Conservation (phyloP, 305 asterid genomes). For the Withania somnifera region DNA sequence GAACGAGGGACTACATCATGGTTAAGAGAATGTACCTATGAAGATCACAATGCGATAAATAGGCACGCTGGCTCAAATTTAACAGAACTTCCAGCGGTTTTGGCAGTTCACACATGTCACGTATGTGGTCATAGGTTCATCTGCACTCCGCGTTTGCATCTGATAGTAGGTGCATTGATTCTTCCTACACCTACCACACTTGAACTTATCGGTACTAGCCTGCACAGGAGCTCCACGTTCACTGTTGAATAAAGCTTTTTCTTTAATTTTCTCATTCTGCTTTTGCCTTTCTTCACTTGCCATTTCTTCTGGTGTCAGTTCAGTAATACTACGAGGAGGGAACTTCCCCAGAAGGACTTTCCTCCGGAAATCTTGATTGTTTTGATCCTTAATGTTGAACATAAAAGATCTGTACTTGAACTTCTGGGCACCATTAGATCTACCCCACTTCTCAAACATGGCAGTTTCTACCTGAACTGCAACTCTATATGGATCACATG, state of each 20-base stretch:
- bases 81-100: conserved; percentile 73
- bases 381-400: conserved; percentile 73
- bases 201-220: conserved; percentile 79
- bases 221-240: conserved; percentile 50
- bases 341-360: conserved; percentile 58
- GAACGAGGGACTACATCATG: background rate
- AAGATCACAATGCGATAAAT: background rate
- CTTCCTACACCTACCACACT: conserved; percentile 59
- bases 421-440: conserved; percentile 63
- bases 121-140: conserved; percentile 85
- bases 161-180: conserved; percentile 66
- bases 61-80: background rate
- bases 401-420: conserved; percentile 70
- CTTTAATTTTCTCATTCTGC: conserved; percentile 65
- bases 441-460: conserved; percentile 82
- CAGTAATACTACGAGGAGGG: conserved; percentile 30
- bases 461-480: conserved; percentile 74
- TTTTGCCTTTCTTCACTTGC: conserved; percentile 76
- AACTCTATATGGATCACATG: conserved; percentile 65
- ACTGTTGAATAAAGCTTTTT: conserved; percentile 70
- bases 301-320: conserved; percentile 70
- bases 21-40: background rate
- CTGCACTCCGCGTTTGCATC: conserved; percentile 88
- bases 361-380: conserved; percentile 81
- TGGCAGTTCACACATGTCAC: conserved; percentile 81